These are phyloP conservation scores for Apiospora kogelbergensis DNA, from an alignment of 2,329 filamentous ascomycete genomes.

Conservation along the genomic window DNA sequence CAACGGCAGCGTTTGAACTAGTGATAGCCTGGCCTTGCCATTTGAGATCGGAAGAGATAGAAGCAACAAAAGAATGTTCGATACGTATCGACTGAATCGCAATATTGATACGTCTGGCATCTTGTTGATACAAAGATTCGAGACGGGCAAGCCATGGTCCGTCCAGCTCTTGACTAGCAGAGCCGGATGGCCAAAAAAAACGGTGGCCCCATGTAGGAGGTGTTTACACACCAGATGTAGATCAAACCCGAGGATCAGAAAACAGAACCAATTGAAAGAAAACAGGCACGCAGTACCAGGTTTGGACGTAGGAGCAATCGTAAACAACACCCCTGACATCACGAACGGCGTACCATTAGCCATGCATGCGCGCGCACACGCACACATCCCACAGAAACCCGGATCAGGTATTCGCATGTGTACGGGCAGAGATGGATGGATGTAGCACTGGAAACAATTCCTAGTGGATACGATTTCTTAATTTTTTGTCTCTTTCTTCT, in stretches of 20 bases:
- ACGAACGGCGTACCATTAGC: background rate
- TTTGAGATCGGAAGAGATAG: background rate
- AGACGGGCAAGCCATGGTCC: background rate
- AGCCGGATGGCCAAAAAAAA: background rate
- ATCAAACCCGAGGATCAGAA: conserved; percentile 6
- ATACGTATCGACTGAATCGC: background rate
- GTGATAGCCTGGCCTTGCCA: background rate
- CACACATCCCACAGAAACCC: background rate
- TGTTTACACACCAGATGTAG: conserved; percentile 8
- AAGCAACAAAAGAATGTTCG: background rate
- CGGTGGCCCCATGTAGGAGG: background rate
- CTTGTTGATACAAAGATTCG: background rate
- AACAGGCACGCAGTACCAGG: background rate
- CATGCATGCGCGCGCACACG: background rate
- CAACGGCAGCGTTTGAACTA: conserved; percentile 1
- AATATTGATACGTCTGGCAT: background rate
- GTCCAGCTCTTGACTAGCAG: background rate
- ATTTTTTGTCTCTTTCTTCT: background rate
- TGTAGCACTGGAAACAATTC: background rate
- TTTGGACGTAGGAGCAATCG: background rate
- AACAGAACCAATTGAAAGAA: conserved; percentile 2
- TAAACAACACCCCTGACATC: background rate
- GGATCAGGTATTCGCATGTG: background rate
- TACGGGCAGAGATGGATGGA: background rate
- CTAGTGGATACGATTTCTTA: background rate